Percentiles rank a stretch among this genome's conserved stretches.
These are phyloP conservation scores for Paraphaeosphaeria minitans DNA, from an alignment of 2,329 filamentous ascomycete species.

Conservation along the genomic window DNA sequence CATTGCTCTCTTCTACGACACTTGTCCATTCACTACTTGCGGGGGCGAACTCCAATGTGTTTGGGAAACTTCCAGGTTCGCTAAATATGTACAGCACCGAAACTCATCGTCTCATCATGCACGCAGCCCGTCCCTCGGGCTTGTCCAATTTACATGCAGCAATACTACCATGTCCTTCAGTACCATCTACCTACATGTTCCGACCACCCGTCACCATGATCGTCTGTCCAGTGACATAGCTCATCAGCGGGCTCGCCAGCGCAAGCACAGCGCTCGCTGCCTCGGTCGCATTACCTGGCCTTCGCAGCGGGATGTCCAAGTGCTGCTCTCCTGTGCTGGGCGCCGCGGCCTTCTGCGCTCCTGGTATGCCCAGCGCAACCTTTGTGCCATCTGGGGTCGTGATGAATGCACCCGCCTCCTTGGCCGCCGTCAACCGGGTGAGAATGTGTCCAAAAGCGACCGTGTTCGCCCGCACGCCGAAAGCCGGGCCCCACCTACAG, in stretches of 20 bases:
- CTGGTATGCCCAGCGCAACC: constrained; percentile 50
- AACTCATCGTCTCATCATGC: constrained; percentile 15
- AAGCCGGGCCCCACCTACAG: constrained; percentile 75
- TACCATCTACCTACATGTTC: constrained; percentile 60
- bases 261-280: constrained; percentile 78
- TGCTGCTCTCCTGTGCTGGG: constrained; percentile 44
- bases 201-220: constrained; percentile 83
- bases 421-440: constrained; percentile 80
- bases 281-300: constrained; percentile 78
- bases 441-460: constrained; percentile 83
- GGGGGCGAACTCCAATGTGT: background rate
- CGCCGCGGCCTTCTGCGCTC: constrained; percentile 51
- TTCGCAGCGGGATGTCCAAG: constrained; percentile 76
- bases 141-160: constrained; percentile 1
- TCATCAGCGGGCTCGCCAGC: constrained; percentile 79
- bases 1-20: constrained; percentile 5
- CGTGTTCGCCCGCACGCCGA: constrained; percentile 82
- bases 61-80: constrained; percentile 6
- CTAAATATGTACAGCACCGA: constrained; percentile 17
- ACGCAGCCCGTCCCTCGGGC: constrained; percentile 2
- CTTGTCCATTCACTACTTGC: constrained; percentile 5
- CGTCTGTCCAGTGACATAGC: constrained; percentile 85
- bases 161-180: constrained; percentile 1
- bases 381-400: constrained; percentile 71
- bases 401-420: constrained; percentile 82